A percentile compares a stretch with the other conserved stretches of the same genome.
Evolutionary conservation across 228 moss, liverwort and hornwort species (phyloP).

Genomic region (Sphagnum magellanicum): DNA sequence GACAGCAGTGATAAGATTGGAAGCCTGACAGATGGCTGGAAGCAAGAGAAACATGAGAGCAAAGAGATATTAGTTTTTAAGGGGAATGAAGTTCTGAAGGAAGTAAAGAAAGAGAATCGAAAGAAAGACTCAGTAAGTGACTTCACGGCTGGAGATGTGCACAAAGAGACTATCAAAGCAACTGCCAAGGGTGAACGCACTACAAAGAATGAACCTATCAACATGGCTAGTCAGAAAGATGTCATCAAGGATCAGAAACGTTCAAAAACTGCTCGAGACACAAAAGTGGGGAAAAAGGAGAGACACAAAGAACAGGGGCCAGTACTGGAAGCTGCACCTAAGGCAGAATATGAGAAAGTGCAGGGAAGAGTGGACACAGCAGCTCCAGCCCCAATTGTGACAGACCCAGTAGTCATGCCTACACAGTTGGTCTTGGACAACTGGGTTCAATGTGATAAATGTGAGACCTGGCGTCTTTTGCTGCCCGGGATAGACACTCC

Average conservation of each 20-base stretch:
- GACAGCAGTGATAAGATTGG: conserved; percentile 36
- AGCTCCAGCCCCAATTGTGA: conserved; percentile 7
- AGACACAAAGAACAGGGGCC: conserved; percentile 27
- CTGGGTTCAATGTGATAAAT: conserved; percentile 89
- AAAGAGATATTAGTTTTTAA: conserved; percentile 31
- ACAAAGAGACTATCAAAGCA: conserved; percentile 41
- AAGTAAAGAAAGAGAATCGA: conserved; percentile 39
- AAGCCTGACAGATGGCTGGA: conserved; percentile 24
- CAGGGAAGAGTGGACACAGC: conserved; percentile 16
- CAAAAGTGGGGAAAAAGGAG: conserved; percentile 26
- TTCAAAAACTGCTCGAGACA: conserved; percentile 35
- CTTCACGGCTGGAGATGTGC: conserved; percentile 31
- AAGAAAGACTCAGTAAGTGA: conserved; percentile 46
- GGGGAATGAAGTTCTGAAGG: conserved; percentile 48
- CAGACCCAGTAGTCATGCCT: conserved; percentile 15
- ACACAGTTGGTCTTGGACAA: conserved; percentile 61
- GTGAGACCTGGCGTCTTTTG: conserved; percentile 78
- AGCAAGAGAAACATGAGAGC: conserved; percentile 50
- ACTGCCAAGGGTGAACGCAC: conserved; percentile 23
- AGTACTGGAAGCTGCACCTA: conserved; percentile 14
- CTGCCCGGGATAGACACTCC: conserved; percentile 48
- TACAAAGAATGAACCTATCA: conserved; percentile 20
- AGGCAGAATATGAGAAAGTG: conserved; percentile 24
- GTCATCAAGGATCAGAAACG: conserved; percentile 27
- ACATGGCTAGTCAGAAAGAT: conserved; percentile 26